Evolutionary conservation across 2,329 filamentous ascomycete genomes (phyloP), one percentile per base, ranked within the genome.

Genomic region (Phaeosphaeriaceae sp.): DNA sequence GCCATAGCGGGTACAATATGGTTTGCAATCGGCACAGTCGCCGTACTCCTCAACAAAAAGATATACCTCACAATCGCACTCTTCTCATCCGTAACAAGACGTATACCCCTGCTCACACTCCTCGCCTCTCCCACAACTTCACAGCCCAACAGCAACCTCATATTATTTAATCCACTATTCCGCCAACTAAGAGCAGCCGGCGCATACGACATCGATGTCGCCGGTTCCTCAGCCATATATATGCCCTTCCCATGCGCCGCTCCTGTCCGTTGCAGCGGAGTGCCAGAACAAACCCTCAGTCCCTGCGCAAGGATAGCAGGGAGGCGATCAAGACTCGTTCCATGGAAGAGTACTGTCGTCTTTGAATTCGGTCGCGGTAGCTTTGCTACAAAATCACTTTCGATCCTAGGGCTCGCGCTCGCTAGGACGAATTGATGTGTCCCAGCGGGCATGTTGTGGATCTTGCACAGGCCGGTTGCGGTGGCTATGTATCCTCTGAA

Each of bases 51-150:
- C 23, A 57, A 42, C 35, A 75, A 63, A 50, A 77, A 49, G 54
- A 77, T 70, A 2, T 77, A 77, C 30, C 75, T 61, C n/a, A 77
- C 72, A 69, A 77, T 74, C 1, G 77, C 67, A 26, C 46, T 67
- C 35, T 50, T 58, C 47, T 62, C 61, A 52, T 77, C 73, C 17
- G 59, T 64, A 10, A 76, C 55, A 11, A 75, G 64, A 61, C 74
- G 67, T 19, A 76, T 69, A 1, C 70, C 70, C 2, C 49, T 30
- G 19, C 32, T 47, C 9, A 70, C 61, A 28, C 47, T 61, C 28
- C 62, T 65, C 8, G 62, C 68, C 17, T 35, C 54, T 1, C 68
- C 71, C 3, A 65, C 60, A 40, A 75, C 62, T 59, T 77, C 74
- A 50, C 69, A 73, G 1, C 70, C 74, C 2, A 76, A 51, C 50